These are phyloP conservation scores for Selaginella tamariscina DNA, from an alignment of 75 land plant genomes.

Conservation along the genomic window DNA sequence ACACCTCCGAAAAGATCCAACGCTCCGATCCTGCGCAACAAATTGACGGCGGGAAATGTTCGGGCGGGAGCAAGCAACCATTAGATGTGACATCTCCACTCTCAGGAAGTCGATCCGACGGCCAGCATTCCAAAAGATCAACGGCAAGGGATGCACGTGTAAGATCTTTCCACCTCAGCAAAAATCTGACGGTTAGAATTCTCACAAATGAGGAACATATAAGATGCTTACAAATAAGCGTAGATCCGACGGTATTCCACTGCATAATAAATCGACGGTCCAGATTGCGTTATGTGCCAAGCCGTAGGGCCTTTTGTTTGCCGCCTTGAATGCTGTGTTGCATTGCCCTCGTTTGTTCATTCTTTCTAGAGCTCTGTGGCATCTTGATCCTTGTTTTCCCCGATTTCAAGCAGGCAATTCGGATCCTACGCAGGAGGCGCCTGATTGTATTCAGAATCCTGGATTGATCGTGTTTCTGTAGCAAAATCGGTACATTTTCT, in stretches of 20 bases:
- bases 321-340: constrained; percentile 3
- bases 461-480: too few species aligned
- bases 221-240: too few species aligned
- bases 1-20: too few species aligned
- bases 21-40: too few species aligned
- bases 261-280: background rate
- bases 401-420: background rate
- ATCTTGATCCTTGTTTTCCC: background rate
- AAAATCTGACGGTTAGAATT: too few species aligned
- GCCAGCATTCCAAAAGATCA: background rate
- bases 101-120: too few species aligned
- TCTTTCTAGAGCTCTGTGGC: background rate
- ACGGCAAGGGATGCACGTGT: background rate
- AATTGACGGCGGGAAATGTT: background rate
- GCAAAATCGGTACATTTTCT: too few species aligned
- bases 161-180: too few species aligned
- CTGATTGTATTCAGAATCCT: too few species aligned
- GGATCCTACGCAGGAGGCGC: too few species aligned
- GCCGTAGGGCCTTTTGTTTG: constrained; percentile 4
- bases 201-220: too few species aligned
- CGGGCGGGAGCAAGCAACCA: background rate
- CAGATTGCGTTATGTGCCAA: background rate
- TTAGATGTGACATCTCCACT: background rate
- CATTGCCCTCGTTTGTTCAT: background rate
- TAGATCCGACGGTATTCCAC: background rate